Percentiles rank a stretch among this genome's conserved stretches.
These are phyloP conservation scores for Fusarium succisae DNA, from an alignment of 2,329 filamentous ascomycete species.

Conservation along the genomic window DNA sequence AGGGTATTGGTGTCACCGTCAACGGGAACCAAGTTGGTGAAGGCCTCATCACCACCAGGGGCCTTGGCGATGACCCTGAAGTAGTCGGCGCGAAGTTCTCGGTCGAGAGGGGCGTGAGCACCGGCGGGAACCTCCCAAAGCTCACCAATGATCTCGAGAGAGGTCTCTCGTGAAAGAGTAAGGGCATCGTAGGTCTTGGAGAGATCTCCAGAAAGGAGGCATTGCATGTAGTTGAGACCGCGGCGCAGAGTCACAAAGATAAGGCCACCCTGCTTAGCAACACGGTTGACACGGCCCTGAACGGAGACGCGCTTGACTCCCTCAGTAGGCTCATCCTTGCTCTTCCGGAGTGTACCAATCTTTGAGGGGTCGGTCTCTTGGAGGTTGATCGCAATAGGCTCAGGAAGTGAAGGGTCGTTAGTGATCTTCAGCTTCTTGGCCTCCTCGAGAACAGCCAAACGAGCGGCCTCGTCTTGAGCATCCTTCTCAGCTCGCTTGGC, in stretches of 20 bases:
- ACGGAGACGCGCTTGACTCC: conserved; percentile 70
- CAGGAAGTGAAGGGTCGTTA: conserved; percentile 77
- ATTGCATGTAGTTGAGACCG: conserved; percentile 79
- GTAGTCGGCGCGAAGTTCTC: conserved; percentile 91
- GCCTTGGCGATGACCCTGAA: conserved; percentile 78
- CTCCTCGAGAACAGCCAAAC: conserved; percentile 39
- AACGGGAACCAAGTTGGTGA: conserved; percentile 75
- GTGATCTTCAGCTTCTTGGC: conserved; percentile 43
- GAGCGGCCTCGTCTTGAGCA: conserved; percentile 36
- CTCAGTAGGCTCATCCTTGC: conserved; percentile 45
- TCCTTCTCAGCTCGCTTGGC: conserved; percentile 42
- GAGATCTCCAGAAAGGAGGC: conserved; percentile 67
- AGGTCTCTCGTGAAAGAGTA: conserved; percentile 87
- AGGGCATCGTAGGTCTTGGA: conserved; percentile 93
- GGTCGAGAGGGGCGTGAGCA: conserved; percentile 80
- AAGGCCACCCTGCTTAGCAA: conserved; percentile 83
- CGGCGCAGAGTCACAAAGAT: conserved; percentile 86
- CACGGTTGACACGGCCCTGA: conserved; percentile 82
- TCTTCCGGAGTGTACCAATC: conserved; percentile 45
- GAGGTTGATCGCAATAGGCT: conserved; percentile 79
- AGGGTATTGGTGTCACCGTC: conserved; percentile 56
- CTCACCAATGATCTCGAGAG: conserved; percentile 84
- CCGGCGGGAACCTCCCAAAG: conserved; percentile 84
- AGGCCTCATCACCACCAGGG: conserved; percentile 87
- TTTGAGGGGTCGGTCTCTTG: conserved; percentile 52